These are phyloP conservation scores for Peronospora belbahrii DNA, from an alignment of 352 stramenopile species.

Conservation along the genomic window DNA sequence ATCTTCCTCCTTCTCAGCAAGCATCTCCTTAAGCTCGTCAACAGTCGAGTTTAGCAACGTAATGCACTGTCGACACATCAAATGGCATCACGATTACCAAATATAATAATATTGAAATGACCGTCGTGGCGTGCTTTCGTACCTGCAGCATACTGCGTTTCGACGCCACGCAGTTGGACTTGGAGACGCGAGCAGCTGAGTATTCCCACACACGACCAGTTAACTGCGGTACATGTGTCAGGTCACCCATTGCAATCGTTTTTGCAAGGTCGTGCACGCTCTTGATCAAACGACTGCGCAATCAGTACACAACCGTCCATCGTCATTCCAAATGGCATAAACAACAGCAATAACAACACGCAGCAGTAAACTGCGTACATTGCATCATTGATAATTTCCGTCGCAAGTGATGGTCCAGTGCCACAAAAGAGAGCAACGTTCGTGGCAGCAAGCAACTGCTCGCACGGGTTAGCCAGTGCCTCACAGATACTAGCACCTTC, in stretches of 20 bases:
- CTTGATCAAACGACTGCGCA: conserved; percentile 66
- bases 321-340: conserved; percentile 6
- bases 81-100: not conserved
- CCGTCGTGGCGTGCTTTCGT: not conserved
- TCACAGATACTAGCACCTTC: conserved; percentile 74
- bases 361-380: conserved; percentile 32
- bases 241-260: conserved; percentile 37
- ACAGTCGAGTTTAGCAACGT: conserved; percentile 77
- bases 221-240: conserved; percentile 54
- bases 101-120: not conserved
- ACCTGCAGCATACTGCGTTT: conserved; percentile 84
- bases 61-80: conserved; percentile 38
- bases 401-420: conserved; percentile 62
- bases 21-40: conserved; percentile 70
- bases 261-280: conserved; percentile 51
- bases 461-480: conserved; percentile 65
- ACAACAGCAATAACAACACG: not conserved
- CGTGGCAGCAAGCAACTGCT: conserved; percentile 66
- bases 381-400: conserved; percentile 59
- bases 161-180: conserved; percentile 82
- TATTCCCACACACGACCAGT: conserved; percentile 81
- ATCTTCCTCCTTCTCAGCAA: conserved; percentile 41
- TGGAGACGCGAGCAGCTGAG: conserved; percentile 57
- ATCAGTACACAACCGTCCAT: not conserved
- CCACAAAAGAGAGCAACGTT: conserved; percentile 78